Evolutionary conservation across 345 rosid species (phyloP).

Genomic region (Citrus glauca): DNA sequence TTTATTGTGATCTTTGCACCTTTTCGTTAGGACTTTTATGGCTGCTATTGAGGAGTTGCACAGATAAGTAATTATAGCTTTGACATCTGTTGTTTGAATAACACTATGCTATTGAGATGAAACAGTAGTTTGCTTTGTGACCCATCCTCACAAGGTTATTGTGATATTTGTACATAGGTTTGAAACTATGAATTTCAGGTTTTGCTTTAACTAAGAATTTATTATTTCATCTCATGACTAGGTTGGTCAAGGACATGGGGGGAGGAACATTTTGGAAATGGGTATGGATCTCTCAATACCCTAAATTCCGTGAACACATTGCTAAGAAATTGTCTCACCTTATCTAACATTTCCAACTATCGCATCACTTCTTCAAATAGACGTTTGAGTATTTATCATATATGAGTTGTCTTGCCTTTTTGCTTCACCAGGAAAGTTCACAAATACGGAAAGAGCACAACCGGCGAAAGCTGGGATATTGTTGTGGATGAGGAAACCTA

Average conservation of each 20-base stretch:
- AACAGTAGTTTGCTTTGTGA: neutral
- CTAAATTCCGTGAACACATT: neutral
- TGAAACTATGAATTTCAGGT: neutral
- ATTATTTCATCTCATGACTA: constrained; percentile 16
- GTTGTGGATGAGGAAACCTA: constrained; percentile 91
- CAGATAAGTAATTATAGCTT: neutral
- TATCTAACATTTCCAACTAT: neutral
- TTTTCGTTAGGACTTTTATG: neutral
- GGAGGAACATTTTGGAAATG: constrained; percentile 96
- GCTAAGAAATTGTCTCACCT: neutral
- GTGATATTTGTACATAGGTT: neutral
- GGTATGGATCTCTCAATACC: constrained; percentile 43
- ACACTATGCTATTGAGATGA: neutral
- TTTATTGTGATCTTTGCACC: neutral
- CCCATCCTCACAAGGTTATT: neutral
- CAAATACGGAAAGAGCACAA: constrained; percentile 94
- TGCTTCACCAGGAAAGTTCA: constrained; percentile 73
- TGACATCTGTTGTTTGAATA: neutral
- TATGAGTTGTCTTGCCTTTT: neutral
- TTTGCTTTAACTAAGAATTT: neutral
- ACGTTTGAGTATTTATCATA: too few species aligned
- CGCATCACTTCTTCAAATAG: neutral
- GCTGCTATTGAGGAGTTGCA: neutral
- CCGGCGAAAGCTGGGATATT: constrained; percentile 97
- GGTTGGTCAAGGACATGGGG: constrained; percentile 99